A percentile compares a stretch with the other conserved stretches of the same genome.
These are phyloP conservation scores for Brettanomyces bruxellensis DNA, from an alignment of 805 yeast genomes.

Conservation along the genomic window DNA sequence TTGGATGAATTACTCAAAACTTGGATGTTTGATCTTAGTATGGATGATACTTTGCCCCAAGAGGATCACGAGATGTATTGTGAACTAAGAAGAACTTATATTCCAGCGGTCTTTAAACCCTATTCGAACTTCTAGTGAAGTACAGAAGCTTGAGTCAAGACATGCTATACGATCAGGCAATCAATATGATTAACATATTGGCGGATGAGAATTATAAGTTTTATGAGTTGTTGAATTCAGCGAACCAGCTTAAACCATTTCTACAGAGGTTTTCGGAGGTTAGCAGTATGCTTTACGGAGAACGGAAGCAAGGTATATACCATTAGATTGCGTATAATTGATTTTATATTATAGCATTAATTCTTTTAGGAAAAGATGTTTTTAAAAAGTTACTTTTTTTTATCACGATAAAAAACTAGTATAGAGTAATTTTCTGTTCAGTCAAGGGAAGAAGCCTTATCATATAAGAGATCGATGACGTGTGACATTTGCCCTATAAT, in stretches of 20 bases:
- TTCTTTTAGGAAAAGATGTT: background rate
- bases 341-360: background rate
- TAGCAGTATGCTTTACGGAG: slow-evolving; percentile 26
- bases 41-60: slow-evolving; percentile 11
- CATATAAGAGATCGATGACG: slow-evolving; percentile 86
- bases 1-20: slow-evolving; percentile 11
- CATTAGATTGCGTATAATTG: slow-evolving; percentile 5
- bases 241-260: slow-evolving; percentile 27
- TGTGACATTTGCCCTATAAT: slow-evolving; percentile 78
- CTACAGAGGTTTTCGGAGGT: slow-evolving; percentile 54
- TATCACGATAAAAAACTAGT: background rate
- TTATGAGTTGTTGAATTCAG: slow-evolving; percentile 54
- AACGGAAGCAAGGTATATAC: slow-evolving; percentile 32
- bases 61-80: slow-evolving; percentile 32
- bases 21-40: slow-evolving; percentile 27
- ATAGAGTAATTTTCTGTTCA: slow-evolving; percentile 19
- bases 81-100: slow-evolving; percentile 56
- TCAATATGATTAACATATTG: slow-evolving; percentile 50
- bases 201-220: slow-evolving; percentile 59
- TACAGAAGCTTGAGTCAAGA: slow-evolving; percentile 30
- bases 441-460: slow-evolving; percentile 81
- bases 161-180: slow-evolving; percentile 44
- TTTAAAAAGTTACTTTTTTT: background rate
- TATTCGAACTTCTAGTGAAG: slow-evolving; percentile 45
- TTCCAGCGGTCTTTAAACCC: slow-evolving; percentile 63